Evolutionary conservation across 495 filamentous ascomycete genomes (phyloP), one percentile per base, ranked within the genome.

Genomic region (Trichoderma erinaceum): DNA sequence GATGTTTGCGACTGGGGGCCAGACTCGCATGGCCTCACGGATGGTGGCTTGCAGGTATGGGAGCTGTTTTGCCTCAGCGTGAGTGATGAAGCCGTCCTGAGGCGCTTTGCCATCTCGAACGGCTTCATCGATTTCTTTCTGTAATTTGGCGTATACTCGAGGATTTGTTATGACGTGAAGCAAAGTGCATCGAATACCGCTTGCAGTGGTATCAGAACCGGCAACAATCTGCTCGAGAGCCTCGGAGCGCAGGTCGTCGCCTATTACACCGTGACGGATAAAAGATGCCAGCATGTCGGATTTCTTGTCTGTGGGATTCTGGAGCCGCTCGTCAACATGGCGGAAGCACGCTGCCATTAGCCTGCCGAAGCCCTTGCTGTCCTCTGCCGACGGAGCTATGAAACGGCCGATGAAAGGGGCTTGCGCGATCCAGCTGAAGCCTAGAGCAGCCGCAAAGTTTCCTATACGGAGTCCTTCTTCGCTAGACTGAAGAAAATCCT

Each of bases 171-270:
- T 69, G 21, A 87, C 70, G 70, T 84, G 81, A 13, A 82, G 76
- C 58, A 89, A 77, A 65, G 86, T 77, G 4, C 77, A 79, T 67
- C 83, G 82, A 70, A 89, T 82, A 18, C 83, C 80, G 4, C 83
- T 84, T 0, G 84, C 83, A 0, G 85, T 87, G 12, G 86, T 87
- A 68, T 89, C 87, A 13, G 85, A 82, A 13, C 86, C 86, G 0
- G 87, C 87, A 6, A 88, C 48, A 7, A 81, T 74, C 41, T 77
- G 75, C 12, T 77, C 48, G 0, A 75, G 21, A 38, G 73, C 69
- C 66, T 82, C 80, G 7, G 72, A 48, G 27, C 75, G 75, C 41
- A 72, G 70, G 23, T 79, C 69, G 15, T 44, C 15, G 65, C 73
- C 68, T 0, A 41, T 67, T 3, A 82, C 38, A 13, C 79, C 79